Base-by-base conservation (phyloP, 371 early-diverging fungal genomes). In the Lichtheimia corymbifera region DNA sequence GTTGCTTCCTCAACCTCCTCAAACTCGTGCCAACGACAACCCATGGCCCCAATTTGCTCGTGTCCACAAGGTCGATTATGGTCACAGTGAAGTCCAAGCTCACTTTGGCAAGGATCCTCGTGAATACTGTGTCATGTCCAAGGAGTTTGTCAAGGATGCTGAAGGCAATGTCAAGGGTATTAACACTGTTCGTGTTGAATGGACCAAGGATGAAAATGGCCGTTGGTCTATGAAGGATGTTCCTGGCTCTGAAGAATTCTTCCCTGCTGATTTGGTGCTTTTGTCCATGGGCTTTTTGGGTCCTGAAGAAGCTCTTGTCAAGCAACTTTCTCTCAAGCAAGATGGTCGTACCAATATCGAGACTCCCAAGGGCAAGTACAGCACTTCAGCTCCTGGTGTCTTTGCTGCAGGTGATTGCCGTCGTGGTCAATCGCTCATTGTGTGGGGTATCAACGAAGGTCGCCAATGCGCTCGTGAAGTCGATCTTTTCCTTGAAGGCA, bases 371-470 rank as follows among this genome's bases (percentile, higher is more conserved):
- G 88, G 85, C 64, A 77, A 79, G 58, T 97, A 95, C 72, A 66
- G 73, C 49, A 97, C 97, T 6, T 82, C 83, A 30, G 85, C 91
- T 28, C 71, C 83, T 30, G 88, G 91, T 54, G 95, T 97, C 43
- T 97, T 89, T 75, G 97, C 97, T 20, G 97, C 96, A 6, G 97
- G 97, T 63, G 98, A 98, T 80, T 96, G 97, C 74, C 89, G 97
- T 12, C 88, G 97, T 40, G 98, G 98, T 27, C 96, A 96, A 80
- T 89, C 89, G 18, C 73, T 98, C 60, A 92, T 98, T 64, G 98
- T 98, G 25, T 96, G 95, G 95, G 97, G 93, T 68, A 96, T 98
- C 74, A 95, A 94, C 70, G 98, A 98, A 80, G 98, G 98, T 49
- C 88, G 98, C 41, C 89, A 92, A 77, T 92, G 93, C 53, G 98